A percentile compares a stretch with the other conserved stretches of the same genome.
These are phyloP conservation scores for Anthoceros angustus DNA, from an alignment of 225 moss, liverwort and hornwort genomes.

Conservation along the genomic window DNA sequence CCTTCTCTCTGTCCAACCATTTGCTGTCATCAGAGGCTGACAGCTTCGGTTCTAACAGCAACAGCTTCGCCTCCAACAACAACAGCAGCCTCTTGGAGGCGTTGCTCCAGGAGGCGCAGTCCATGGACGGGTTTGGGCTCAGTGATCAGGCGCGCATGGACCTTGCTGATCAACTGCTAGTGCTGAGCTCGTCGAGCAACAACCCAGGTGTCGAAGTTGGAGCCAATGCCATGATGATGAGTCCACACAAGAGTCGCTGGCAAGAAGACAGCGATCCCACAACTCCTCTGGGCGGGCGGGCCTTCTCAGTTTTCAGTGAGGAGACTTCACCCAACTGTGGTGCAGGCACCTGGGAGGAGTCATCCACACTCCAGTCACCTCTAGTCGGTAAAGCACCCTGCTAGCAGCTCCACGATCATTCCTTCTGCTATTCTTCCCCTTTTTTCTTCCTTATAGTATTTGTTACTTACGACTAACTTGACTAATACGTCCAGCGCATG, in stretches of 20 bases:
- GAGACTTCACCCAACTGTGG: conserved; percentile 78
- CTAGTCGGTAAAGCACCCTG: background rate
- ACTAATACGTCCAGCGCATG: too few relatives aligned
- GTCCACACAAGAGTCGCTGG: conserved; percentile 74
- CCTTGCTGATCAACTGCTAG: conserved; percentile 72
- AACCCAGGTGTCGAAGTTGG: conserved; percentile 47
- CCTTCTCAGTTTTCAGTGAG: conserved; percentile 79
- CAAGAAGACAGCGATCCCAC: conserved; percentile 90
- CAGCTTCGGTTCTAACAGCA: conserved; percentile 51
- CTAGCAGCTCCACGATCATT: too few relatives aligned
- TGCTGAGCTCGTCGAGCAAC: conserved; percentile 43
- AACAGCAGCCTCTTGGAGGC: conserved; percentile 67
- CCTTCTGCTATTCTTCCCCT: too few relatives aligned
- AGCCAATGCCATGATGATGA: conserved; percentile 33
- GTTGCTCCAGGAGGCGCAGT: conserved; percentile 66
- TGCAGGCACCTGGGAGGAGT: conserved; percentile 72
- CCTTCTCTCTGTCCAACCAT: conserved; percentile 41
- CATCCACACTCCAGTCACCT: conserved; percentile 3
- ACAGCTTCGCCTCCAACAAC: conserved; percentile 4
- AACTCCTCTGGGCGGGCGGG: conserved; percentile 69
- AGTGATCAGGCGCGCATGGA: conserved; percentile 50
- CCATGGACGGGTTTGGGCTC: conserved; percentile 51
- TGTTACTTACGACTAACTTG: too few relatives aligned
- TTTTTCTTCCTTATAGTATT: too few relatives aligned
- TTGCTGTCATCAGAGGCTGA: conserved; percentile 59